Conservation (phyloP, 257 asterid genomes). For the Solanum bulbocastanum region DNA sequence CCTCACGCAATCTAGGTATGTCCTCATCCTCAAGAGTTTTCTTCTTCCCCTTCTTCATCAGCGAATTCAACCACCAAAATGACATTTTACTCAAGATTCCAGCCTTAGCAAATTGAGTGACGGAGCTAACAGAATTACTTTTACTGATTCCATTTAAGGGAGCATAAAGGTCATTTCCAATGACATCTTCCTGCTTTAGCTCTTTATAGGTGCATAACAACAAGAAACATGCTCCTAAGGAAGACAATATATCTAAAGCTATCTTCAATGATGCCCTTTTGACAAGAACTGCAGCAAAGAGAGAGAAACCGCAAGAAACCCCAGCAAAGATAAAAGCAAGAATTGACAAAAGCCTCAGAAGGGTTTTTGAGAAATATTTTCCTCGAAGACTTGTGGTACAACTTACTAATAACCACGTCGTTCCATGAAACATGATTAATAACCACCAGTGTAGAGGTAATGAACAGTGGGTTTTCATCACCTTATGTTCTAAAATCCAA, state of each 20-base stretch:
- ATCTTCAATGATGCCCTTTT: conserved; percentile 25
- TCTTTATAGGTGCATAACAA: conserved; percentile 44
- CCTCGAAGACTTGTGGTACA: conserved; percentile 53
- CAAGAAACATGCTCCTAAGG: conserved; percentile 61
- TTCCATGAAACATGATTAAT: conserved; percentile 46
- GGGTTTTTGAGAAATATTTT: conserved; percentile 32
- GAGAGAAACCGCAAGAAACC: conserved; percentile 39
- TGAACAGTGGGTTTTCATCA: conserved; percentile 14
- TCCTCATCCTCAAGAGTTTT: conserved; percentile 64
- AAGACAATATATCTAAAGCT: conserved; percentile 32
- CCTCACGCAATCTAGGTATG: conserved; percentile 51
- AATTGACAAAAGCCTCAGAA: conserved; percentile 43
- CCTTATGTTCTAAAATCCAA: conserved; percentile 48
- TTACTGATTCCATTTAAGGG: conserved; percentile 36
- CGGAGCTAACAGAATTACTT: conserved; percentile 26
- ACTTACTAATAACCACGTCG: conserved; percentile 44
- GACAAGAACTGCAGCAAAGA: conserved; percentile 16
- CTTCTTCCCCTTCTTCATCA: conserved; percentile 57
- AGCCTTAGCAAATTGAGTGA: conserved; percentile 65
- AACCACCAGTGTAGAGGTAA: conserved; percentile 66
- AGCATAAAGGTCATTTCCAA: conserved; percentile 16
- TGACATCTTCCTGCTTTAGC: conserved; percentile 14
- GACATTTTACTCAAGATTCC: conserved; percentile 40
- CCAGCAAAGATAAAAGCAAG: conserved; percentile 47
- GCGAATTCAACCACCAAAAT: conserved; percentile 69